A percentile compares a stretch with the other conserved stretches of the same genome.
These are phyloP conservation scores for Alternaria alternata DNA, from an alignment of 2,329 filamentous ascomycete genomes.

Conservation along the genomic window DNA sequence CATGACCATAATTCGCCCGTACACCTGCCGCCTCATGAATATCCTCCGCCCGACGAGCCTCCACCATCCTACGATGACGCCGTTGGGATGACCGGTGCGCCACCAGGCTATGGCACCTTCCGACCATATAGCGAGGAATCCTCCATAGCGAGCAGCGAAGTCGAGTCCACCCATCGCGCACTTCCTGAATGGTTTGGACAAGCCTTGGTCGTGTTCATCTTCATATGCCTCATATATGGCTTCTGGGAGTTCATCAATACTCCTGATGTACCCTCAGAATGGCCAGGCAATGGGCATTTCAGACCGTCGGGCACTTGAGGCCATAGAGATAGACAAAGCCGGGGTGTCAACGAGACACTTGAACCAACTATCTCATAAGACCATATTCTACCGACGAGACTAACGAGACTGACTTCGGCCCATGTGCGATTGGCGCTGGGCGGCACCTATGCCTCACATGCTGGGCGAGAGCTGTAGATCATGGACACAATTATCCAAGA, in stretches of 20 bases:
- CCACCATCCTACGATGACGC: slow-evolving; percentile 48
- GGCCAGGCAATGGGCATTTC: slow-evolving; percentile 3
- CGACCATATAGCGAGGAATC: slow-evolving; percentile 40
- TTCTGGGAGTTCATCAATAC: slow-evolving; percentile 42
- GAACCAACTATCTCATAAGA: neutral
- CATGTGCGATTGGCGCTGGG: neutral
- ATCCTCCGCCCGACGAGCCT: slow-evolving; percentile 32
- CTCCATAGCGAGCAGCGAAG: slow-evolving; percentile 41
- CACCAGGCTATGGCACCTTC: slow-evolving; percentile 44
- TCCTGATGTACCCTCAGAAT: slow-evolving; percentile 21
- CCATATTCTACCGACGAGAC: neutral
- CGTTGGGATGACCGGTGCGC: slow-evolving; percentile 30
- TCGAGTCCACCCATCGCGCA: slow-evolving; percentile 30
- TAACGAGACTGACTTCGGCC: neutral
- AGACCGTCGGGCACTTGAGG: slow-evolving; percentile 1
- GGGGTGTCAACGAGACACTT: neutral
- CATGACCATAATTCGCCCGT: slow-evolving; percentile 15
- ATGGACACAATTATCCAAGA: neutral
- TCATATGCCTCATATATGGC: slow-evolving; percentile 40
- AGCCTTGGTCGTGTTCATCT: slow-evolving; percentile 33
- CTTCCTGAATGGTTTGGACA: slow-evolving; percentile 44
- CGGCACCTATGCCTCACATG: neutral
- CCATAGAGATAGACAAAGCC: neutral
- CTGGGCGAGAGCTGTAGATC: neutral
- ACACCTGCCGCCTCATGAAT: neutral